A percentile compares a stretch with the other conserved stretches of the same genome.
These are phyloP conservation scores for Auricularia sp. DNA, from an alignment of 768 basidiomycete genomes.

Conservation along the genomic window DNA sequence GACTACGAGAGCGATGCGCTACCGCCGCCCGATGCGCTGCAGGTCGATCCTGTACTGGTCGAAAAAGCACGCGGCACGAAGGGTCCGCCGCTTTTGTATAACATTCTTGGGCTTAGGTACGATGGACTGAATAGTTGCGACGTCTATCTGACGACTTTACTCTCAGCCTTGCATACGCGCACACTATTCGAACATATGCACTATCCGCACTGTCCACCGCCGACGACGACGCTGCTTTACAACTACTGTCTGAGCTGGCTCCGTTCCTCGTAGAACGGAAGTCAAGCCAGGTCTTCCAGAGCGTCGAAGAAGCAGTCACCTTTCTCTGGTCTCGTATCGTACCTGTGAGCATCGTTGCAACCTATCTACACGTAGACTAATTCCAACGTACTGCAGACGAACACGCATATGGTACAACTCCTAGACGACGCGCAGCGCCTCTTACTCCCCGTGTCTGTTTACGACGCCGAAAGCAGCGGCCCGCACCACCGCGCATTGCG, in stretches of 20 bases:
- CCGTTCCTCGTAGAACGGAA: conserved; percentile 58
- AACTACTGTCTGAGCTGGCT: conserved; percentile 39
- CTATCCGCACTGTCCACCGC: conserved; percentile 44
- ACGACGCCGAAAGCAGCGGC: conserved; percentile 18
- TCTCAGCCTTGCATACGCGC: conserved; percentile 58
- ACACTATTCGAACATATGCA: conserved; percentile 51
- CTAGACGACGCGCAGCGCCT: conserved; percentile 46
- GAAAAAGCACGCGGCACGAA: conserved; percentile 17
- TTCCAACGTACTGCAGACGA: not conserved
- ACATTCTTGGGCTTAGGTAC: conserved; percentile 48
- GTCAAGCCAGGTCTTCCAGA: conserved; percentile 44
- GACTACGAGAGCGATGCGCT: conserved; percentile 9
- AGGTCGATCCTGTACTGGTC: conserved; percentile 32
- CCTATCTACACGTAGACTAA: not conserved
- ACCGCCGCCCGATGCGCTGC: conserved; percentile 29
- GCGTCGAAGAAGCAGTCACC: conserved; percentile 42
- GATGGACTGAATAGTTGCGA: not conserved
- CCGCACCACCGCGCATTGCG: conserved; percentile 34
- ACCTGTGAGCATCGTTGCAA: conserved; percentile 28
- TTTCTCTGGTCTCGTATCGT: conserved; percentile 60
- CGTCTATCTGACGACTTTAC: not conserved
- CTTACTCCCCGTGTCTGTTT: conserved; percentile 38
- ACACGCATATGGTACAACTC: conserved; percentile 34
- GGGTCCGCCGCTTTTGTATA: conserved; percentile 46
- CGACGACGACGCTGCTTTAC: conserved; percentile 38